A percentile compares a stretch with the other conserved stretches of the same genome.
Evolutionary conservation across 768 basidiomycete genomes (phyloP).

Genomic region (Boletus edulis): DNA sequence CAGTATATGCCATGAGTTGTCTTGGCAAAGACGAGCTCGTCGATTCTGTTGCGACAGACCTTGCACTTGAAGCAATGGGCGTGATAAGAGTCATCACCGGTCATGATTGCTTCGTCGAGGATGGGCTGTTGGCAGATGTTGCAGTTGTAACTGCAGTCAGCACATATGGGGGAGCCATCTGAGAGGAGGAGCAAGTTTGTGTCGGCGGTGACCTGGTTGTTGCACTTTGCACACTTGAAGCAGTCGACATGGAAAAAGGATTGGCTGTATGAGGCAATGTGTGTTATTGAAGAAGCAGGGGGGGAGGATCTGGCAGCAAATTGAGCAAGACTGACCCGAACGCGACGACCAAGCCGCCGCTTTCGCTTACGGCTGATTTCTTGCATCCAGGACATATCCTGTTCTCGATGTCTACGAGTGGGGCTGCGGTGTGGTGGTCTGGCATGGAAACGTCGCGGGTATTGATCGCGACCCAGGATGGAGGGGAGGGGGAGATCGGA

Average conservation of each 20-base stretch:
- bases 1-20: conserved; percentile 98
- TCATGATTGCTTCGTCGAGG: conserved; percentile 99
- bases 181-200: conserved; percentile 96
- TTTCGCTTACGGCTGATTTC: conserved; percentile 73
- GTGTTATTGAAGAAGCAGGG: conserved; percentile 5
- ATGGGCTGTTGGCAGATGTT: conserved; percentile 93
- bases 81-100: conserved; percentile 97
- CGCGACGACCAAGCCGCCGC: conserved; percentile 87
- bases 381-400: conserved; percentile 82
- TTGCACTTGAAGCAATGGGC: conserved; percentile 99
- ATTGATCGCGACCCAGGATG: too few species aligned
- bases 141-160: conserved; percentile 92
- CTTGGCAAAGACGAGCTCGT: conserved; percentile 98
- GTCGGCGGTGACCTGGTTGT: conserved; percentile 89
- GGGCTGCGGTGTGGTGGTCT: too few species aligned
- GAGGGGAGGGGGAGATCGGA: too few species aligned
- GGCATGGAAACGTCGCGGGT: too few species aligned
- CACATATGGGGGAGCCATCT: conserved; percentile 96
- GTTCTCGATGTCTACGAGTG: conserved; percentile 41
- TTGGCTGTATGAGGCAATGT: conserved; percentile 49
- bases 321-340: conserved; percentile 75
- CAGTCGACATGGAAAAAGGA: conserved; percentile 94
- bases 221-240: conserved; percentile 97
- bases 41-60: conserved; percentile 90
- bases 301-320: not conserved